Evolutionary conservation across 768 basidiomycete genomes (phyloP), one percentile per base, ranked within the genome.

Genomic region (Suillus variegatus): DNA sequence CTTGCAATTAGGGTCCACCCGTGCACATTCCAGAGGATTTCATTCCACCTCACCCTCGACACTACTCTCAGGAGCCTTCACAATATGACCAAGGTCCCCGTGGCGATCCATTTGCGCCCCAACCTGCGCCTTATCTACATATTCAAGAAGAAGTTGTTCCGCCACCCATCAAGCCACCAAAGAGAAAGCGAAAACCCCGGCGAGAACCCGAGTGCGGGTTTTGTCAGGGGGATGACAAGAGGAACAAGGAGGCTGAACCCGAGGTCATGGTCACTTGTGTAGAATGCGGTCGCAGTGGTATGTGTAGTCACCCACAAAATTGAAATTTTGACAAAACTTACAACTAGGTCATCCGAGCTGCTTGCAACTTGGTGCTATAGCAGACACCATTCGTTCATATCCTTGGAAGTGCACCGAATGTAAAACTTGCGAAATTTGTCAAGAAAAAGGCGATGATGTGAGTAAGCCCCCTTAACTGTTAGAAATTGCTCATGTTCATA

Each of bases 371-470:
- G 77, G 80, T 52, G 80, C 82, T 60, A 82, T 92, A 60, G 83
- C 82, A 20, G 83, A 87, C 47, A 80, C 83, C n/a, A 80, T 95
- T 60, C 82, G 83, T 64, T 82, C 83, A 35, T 96, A 96, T 74
- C 80, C 84, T 18, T 98, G 96, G 96, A 85, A 86, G 66, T 99
- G 96, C 74, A 84, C 88, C 43, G 93, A 95, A 69, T 97, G 96
- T 81, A 97, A 97, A 81, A 88, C 82, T 64, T 99, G 96, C 75
- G 93, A 95, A 79, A 81, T 94, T 64, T 98, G 96, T 74, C 78
- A 84, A 54, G 80, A 87, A 71, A 95, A 95, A 73, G 93, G 92
- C 25, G 91, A 94, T 76, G 94, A 95, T 77, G 96, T 97, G 78
- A 79, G 94, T 81, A 3, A 38, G 22, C 49, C 35, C 61, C 61